Base-by-base conservation (phyloP, 1,284 basidiomycete genomes). In the Cutaneotrichosporon sp. region DNA sequence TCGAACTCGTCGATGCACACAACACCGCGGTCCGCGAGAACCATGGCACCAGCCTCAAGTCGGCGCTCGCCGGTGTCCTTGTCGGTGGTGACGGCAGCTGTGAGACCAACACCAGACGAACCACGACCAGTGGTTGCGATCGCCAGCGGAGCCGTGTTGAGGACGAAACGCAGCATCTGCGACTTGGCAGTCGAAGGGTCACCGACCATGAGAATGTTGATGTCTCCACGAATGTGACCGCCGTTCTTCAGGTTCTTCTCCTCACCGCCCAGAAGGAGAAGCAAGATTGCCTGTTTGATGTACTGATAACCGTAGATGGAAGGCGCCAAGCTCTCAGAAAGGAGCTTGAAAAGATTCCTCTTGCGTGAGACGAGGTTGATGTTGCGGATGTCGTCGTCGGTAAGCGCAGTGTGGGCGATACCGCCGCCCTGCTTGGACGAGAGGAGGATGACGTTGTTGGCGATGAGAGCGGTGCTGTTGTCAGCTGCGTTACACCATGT, bases 1-100 rank as follows among this genome's bases (percentile, higher is more conserved):
- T 99, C 96, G 75, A 99, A 99, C 82, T 99, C 96, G 81, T 99
- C 97, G 73, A 99, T 99, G 81, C 96, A 99, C 55, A 99, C 96
- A 14, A 99, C 94, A 22, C 97, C 97, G 67, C 95, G 89, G 80
- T 99, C 97, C n/a, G 97, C 97, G 56, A 99, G 88, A 38, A 99
- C 97, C 97, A 99, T 99, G 14, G 97, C 97, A 65, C 97, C 97
- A 9, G 96, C 97, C 82, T 99, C 97, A 56, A 99, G 86, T 65
- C 96, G 85, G 62, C 97, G 88, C 78, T 99, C 97, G 72, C 84
- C 85, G 18, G 97, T 99, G 78, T 99, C 97, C 80, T 91, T 91
- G 83, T 99, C 97, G 2, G 91, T 97, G 10, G 96, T 99, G 13
- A 99, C 97, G 9, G 97, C 97, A n/a, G 97, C 97, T 0, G 97